phyloP scores from a whole-genome alignment of 208 protist genomes.

The Leishmania guyanensis region DNA sequence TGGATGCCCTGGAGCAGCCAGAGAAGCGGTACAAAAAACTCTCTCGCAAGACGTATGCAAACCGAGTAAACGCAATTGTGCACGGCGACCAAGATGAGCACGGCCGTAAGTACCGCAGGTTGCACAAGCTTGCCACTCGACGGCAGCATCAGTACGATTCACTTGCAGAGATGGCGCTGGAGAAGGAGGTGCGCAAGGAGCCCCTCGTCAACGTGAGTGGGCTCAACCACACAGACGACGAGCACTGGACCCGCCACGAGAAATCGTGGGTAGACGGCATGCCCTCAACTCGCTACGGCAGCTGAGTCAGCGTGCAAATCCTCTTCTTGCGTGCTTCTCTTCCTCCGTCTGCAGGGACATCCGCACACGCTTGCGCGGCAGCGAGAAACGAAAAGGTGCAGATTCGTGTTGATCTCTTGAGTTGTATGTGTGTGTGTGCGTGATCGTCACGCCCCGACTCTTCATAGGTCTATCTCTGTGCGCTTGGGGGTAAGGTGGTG shows the following conservation, averaged over 20 bases:
- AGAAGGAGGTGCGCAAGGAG: conserved; percentile 78
- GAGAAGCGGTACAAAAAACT: conserved; percentile 78
- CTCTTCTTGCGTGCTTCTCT: not conserved
- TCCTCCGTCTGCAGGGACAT: not conserved
- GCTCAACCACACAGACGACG: conserved; percentile 54
- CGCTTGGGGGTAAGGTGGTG: not conserved
- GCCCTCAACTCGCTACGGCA: conserved; percentile 51
- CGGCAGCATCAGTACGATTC: conserved; percentile 71
- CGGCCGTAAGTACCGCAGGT: conserved; percentile 72
- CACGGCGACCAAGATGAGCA: conserved; percentile 89
- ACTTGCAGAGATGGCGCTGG: conserved; percentile 68
- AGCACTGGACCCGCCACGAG: conserved; percentile 59
- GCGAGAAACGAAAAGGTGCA: too few species aligned
- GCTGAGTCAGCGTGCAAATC: conserved; percentile 1
- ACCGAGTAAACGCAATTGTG: conserved; percentile 86
- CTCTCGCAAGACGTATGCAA: conserved; percentile 82
- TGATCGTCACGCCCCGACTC: not conserved
- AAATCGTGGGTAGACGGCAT: conserved; percentile 59
- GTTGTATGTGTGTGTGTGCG: not conserved
- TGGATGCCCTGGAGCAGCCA: conserved; percentile 40
- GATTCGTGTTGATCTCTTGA: not conserved
- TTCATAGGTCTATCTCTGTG: not conserved
- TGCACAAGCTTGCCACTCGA: conserved; percentile 45
- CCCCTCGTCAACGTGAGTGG: conserved; percentile 49
- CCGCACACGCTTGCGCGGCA: too few species aligned